These are phyloP conservation scores for Coffea eugenioides DNA, from an alignment of 257 asterid genomes.

Conservation along the genomic window DNA sequence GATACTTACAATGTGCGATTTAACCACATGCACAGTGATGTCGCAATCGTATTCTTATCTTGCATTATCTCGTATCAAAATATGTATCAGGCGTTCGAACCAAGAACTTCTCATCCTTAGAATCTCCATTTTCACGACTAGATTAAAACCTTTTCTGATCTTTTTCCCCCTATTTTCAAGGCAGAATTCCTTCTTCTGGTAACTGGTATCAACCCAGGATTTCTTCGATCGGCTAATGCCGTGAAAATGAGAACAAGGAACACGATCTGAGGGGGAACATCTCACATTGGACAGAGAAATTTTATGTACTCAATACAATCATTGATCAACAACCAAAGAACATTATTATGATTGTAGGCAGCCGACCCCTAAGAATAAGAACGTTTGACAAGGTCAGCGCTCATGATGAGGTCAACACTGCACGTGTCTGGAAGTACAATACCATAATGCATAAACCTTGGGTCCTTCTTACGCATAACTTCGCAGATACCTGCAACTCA, in stretches of 20 bases:
- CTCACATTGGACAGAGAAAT: not conserved
- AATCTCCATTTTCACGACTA: too few species aligned
- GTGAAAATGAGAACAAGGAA: not conserved
- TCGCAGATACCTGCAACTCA: too few species aligned
- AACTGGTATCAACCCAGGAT: not conserved
- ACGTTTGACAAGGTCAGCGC: constrained; percentile 44
- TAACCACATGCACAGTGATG: not conserved
- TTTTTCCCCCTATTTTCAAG: too few species aligned
- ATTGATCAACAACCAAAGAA: not conserved
- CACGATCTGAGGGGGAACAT: not conserved
- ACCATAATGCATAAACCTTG: not conserved
- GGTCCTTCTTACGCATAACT: too few species aligned
- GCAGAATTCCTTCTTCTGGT: not conserved
- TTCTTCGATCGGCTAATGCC: not conserved
- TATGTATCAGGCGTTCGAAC: too few species aligned
- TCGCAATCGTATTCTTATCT: not conserved
- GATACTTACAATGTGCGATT: not conserved
- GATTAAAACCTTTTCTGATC: too few species aligned
- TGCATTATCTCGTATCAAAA: not conserved
- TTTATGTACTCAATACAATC: too few species aligned
- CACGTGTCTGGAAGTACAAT: constrained; percentile 42
- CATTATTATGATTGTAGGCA: constrained; percentile 15
- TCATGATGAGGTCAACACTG: constrained; percentile 38
- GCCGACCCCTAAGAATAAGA: constrained; percentile 26
- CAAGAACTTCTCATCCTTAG: too few species aligned